Evolutionary conservation across 352 stramenopile genomes (phyloP).

Genomic region (Pythium utonaiense): DNA sequence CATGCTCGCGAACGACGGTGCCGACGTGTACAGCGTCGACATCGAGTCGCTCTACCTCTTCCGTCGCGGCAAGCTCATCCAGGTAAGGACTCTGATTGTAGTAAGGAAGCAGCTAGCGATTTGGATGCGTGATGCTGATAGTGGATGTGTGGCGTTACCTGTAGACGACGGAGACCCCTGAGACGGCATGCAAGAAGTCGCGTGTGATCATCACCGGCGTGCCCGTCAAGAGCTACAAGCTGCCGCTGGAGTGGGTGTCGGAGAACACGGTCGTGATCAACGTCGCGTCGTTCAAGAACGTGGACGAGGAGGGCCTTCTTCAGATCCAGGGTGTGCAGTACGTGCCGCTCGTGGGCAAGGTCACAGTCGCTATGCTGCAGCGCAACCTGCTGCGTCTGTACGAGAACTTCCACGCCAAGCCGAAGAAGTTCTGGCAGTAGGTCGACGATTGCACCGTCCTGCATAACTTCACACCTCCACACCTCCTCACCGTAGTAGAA

Average conservation of each 20-base stretch:
- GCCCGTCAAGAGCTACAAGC: conserved; percentile 91
- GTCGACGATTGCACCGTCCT: too few species aligned
- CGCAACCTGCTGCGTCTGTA: conserved; percentile 95
- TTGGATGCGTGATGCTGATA: too few species aligned
- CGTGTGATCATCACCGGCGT: conserved; percentile 95
- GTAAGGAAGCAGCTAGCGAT: too few species aligned
- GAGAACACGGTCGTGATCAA: conserved; percentile 94
- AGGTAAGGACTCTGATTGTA: too few species aligned
- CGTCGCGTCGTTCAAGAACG: conserved; percentile 95
- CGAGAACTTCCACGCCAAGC: conserved; percentile 94
- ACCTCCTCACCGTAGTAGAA: neutral
- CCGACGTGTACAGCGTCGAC: conserved; percentile 95
- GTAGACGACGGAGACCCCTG: conserved; percentile 78
- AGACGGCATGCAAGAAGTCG: conserved; percentile 87
- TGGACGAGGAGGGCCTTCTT: conserved; percentile 90
- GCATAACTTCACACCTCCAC: too few species aligned
- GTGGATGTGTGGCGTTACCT: neutral
- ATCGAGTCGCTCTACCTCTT: conserved; percentile 96
- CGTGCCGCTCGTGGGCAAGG: conserved; percentile 95
- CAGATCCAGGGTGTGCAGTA: conserved; percentile 92
- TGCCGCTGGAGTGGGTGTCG: conserved; percentile 90
- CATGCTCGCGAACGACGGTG: conserved; percentile 95
- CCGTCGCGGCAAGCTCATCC: conserved; percentile 86
- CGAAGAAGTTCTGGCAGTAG: conserved; percentile 82
- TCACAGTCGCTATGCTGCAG: conserved; percentile 96